phyloP scores from a whole-genome alignment of 768 basidiomycete genomes.

The Boletus coccyginus region DNA sequence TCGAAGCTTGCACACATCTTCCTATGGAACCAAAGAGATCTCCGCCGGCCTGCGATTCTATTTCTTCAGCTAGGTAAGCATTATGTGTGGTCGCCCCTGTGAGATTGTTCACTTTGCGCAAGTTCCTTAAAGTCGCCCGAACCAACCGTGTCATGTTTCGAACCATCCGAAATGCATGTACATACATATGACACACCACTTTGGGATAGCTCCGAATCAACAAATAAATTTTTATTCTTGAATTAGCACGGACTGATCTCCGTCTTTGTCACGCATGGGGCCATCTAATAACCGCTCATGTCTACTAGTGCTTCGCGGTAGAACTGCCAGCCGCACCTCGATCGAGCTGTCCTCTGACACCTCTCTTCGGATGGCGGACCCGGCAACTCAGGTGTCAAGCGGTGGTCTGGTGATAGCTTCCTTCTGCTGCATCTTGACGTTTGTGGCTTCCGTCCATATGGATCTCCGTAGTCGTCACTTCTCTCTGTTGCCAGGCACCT shows the following conservation, averaged over 20 bases:
- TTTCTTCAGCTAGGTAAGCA: background rate
- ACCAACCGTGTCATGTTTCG: background rate
- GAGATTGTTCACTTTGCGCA: slow-evolving; percentile 3
- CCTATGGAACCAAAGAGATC: background rate
- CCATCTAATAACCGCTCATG: slow-evolving; percentile 1
- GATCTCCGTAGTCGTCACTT: background rate
- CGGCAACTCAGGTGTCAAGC: slow-evolving; percentile 8
- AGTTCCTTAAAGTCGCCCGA: background rate
- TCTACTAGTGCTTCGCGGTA: slow-evolving; percentile 24
- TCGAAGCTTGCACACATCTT: background rate
- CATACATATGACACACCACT: background rate
- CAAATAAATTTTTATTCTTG: background rate
- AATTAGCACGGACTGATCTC: slow-evolving; percentile 6
- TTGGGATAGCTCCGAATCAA: background rate
- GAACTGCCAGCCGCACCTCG: slow-evolving; percentile 2
- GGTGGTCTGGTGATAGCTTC: background rate
- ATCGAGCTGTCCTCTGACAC: background rate
- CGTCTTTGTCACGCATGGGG: background rate
- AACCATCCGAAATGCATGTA: background rate
- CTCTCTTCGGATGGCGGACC: background rate
- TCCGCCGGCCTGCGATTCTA: background rate
- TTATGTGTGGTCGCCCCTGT: background rate
- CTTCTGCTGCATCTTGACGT: background rate
- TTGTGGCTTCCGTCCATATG: background rate
- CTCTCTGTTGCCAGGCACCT: slow-evolving; percentile 19